Evolutionary conservation across 2,329 filamentous ascomycete genomes (phyloP).

Genomic region (Ceratocystis huliohia): DNA sequence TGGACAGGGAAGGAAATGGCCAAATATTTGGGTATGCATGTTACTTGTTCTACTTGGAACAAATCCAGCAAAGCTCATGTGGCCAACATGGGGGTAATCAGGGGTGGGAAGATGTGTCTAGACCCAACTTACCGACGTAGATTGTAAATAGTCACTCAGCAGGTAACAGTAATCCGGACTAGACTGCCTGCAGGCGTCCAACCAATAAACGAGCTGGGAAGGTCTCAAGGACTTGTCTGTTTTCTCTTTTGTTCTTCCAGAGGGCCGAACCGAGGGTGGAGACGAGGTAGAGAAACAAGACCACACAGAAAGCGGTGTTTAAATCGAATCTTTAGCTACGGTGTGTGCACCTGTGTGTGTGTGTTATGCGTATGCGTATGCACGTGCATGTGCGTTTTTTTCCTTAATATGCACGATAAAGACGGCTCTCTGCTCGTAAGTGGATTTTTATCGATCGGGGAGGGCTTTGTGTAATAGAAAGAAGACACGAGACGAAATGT

Average conservation of each 20-base stretch:
- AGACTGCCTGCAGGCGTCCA: not conserved
- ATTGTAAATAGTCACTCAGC: not conserved
- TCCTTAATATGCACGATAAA: not conserved
- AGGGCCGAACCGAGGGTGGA: conserved; percentile 3
- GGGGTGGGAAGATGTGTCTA: not conserved
- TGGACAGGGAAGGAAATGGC: not conserved
- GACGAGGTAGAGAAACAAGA: not conserved
- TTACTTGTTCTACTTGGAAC: not conserved
- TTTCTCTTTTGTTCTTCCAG: not conserved
- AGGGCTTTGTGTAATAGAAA: not conserved
- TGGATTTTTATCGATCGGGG: not conserved
- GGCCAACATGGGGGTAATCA: not conserved
- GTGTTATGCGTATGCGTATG: conserved; percentile 1
- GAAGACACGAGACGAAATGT: not conserved
- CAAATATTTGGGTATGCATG: not conserved
- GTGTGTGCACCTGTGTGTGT: not conserved
- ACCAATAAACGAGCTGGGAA: not conserved
- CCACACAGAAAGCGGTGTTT: not conserved
- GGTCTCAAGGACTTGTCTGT: not conserved
- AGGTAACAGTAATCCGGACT: not conserved
- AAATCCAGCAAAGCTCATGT: conserved; percentile 1
- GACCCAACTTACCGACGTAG: not conserved
- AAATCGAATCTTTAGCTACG: not conserved
- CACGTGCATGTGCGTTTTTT: not conserved
- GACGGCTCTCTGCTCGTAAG: not conserved